These are phyloP conservation scores for Exobasidium rhododendri DNA, from an alignment of 1,284 basidiomycete genomes.

Conservation along the genomic window DNA sequence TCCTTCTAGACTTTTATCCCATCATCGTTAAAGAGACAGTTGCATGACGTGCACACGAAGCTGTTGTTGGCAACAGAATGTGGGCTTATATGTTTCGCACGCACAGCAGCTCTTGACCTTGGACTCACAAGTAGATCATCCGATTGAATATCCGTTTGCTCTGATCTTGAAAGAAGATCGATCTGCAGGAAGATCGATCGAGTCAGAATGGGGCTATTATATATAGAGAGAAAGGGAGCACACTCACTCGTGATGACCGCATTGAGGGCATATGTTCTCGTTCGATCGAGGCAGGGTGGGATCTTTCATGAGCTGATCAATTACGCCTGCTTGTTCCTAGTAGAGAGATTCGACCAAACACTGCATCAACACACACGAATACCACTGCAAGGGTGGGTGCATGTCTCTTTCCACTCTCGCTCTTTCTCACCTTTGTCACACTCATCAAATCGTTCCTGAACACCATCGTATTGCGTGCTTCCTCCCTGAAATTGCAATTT, in stretches of 20 bases:
- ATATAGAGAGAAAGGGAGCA: constrained; percentile 8
- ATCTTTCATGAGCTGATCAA: constrained; percentile 81
- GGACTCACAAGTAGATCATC: constrained; percentile 46
- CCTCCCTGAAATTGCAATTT: constrained; percentile 84
- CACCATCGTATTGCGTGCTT: constrained; percentile 80
- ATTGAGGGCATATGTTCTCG: constrained; percentile 46
- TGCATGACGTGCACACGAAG: constrained; percentile 50
- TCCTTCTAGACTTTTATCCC: constrained; percentile 8
- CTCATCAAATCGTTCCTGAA: constrained; percentile 92
- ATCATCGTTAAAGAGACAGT: constrained; percentile 44
- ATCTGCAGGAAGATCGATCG: neutral
- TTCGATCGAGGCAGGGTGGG: constrained; percentile 66
- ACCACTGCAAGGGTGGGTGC: too few species aligned
- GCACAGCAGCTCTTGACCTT: too few species aligned
- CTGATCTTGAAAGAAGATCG: constrained; percentile 52
- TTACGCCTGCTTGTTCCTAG: constrained; percentile 80
- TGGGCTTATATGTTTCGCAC: too few species aligned
- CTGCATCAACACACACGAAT: too few species aligned
- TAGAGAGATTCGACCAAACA: too few species aligned
- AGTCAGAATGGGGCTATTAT: neutral
- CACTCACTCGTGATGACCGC: constrained; percentile 33
- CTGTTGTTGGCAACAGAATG: too few species aligned
- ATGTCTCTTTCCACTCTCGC: constrained; percentile 58
- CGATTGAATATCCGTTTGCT: constrained; percentile 49
- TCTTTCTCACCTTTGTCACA: constrained; percentile 70